Conservation (phyloP, 306 rosid genomes). For the Oemleria cerasiformis region DNA sequence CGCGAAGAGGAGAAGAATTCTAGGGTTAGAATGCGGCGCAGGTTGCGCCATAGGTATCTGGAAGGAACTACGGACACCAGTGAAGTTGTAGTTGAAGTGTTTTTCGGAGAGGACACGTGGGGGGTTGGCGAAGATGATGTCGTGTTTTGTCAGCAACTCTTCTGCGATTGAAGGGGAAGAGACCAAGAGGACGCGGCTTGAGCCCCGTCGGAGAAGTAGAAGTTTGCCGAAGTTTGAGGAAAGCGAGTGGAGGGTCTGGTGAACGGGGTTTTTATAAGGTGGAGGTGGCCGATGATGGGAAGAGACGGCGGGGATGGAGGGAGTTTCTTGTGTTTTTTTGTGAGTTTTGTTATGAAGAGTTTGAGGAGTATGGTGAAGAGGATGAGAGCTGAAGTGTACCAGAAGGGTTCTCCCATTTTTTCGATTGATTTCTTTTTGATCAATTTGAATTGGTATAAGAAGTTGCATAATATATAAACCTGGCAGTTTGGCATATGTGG, state of each 20-base stretch:
- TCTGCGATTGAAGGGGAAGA: slow-evolving; percentile 20
- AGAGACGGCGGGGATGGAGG: slow-evolving; percentile 36
- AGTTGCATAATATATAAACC: no score
- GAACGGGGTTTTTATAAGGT: slow-evolving; percentile 33
- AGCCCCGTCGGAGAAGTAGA: slow-evolving; percentile 25
- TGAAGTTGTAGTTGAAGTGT: slow-evolving; percentile 24
- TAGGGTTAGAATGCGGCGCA: slow-evolving; percentile 19
- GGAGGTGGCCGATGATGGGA: slow-evolving; percentile 39
- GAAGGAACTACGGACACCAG: slow-evolving; percentile 21
- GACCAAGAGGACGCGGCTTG: slow-evolving; percentile 19
- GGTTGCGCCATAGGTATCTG: slow-evolving; percentile 43
- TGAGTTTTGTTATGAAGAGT: not conserved
- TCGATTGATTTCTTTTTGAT: not conserved
- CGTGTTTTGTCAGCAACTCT: slow-evolving; percentile 35
- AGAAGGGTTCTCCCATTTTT: slow-evolving; percentile 8
- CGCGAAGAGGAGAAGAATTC: slow-evolving; percentile 26
- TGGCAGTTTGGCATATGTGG: no score
- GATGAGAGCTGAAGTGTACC: not conserved
- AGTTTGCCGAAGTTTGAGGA: slow-evolving; percentile 19
- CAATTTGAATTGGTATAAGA: not conserved
- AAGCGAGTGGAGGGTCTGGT: slow-evolving; percentile 20
- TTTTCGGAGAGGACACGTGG: slow-evolving; percentile 21
- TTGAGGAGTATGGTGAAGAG: not conserved
- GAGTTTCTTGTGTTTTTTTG: slow-evolving; percentile 1
- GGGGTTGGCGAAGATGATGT: slow-evolving; percentile 31